Evolutionary conservation across 1,139 yeast genomes (phyloP).

Genomic region (Saccharomyces pastorianus): DNA sequence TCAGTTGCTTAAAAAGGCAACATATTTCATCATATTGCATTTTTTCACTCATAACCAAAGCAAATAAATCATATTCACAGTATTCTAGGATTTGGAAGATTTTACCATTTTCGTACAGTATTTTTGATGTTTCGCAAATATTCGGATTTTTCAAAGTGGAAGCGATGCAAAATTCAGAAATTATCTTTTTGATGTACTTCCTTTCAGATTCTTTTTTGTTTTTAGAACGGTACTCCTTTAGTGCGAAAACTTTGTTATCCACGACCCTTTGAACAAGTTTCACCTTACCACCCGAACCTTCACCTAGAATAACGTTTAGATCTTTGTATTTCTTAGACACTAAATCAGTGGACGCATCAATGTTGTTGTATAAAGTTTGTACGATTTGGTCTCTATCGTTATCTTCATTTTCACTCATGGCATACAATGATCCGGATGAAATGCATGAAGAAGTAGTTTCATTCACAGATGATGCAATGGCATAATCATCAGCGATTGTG

Average conservation of each 20-base stretch:
- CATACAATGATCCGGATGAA: not conserved
- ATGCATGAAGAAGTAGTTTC: not conserved
- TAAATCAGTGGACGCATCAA: slow-evolving; percentile 16
- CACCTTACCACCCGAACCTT: slow-evolving; percentile 95
- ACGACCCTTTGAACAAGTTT: slow-evolving; percentile 66
- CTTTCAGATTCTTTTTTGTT: slow-evolving; percentile 68
- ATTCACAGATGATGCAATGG: not conserved
- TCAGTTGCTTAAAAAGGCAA: slow-evolving; percentile 78
- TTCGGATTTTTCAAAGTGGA: slow-evolving; percentile 90
- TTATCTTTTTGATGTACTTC: slow-evolving; percentile 83
- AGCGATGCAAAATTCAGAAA: slow-evolving; percentile 92
- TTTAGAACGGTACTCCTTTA: slow-evolving; percentile 81
- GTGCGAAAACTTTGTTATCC: slow-evolving; percentile 78
- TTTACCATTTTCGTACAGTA: slow-evolving; percentile 47
- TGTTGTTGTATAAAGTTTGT: not conserved
- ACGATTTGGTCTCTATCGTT: not conserved
- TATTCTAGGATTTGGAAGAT: slow-evolving; percentile 93
- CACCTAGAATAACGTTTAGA: slow-evolving; percentile 76
- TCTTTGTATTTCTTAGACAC: slow-evolving; percentile 62
- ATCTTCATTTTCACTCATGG: not conserved
- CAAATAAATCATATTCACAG: slow-evolving; percentile 88
- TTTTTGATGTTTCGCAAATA: slow-evolving; percentile 82
- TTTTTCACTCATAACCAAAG: slow-evolving; percentile 88
- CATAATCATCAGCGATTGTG: not conserved
- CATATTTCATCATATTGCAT: slow-evolving; percentile 74